A percentile compares a stretch with the other conserved stretches of the same genome.
Conservation (phyloP, 75 land plant species). For the Cupressus sempervirens region DNA sequence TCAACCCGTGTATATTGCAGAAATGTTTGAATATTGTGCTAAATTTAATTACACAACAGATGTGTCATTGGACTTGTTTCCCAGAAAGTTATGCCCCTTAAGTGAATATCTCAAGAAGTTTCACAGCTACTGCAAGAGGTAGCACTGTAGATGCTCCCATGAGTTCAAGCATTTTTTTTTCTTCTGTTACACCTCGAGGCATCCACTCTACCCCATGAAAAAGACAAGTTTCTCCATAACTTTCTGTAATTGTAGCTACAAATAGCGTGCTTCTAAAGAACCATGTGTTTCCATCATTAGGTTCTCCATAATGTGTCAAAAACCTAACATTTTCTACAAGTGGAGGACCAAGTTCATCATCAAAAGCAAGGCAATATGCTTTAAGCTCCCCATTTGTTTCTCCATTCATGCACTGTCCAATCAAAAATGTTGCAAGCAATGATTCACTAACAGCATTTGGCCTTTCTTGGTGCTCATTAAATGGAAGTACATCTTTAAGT, state of each 20-base stretch:
- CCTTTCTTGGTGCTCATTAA: slow-evolving; percentile 17
- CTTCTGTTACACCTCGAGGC: slow-evolving; percentile 99
- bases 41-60: no score
- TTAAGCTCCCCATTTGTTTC: slow-evolving; percentile 95
- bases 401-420: slow-evolving; percentile 91
- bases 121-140: slow-evolving; percentile 63
- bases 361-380: slow-evolving; percentile 98
- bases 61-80: no score
- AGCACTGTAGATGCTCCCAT: slow-evolving; percentile 87
- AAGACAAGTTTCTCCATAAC: slow-evolving; percentile 90
- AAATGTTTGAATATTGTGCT: no score
- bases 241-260: slow-evolving; percentile 96
- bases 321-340: slow-evolving; percentile 91
- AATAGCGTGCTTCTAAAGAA: slow-evolving; percentile 93
- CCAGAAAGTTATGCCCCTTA: no score
- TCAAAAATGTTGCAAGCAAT: slow-evolving; percentile 88
- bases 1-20: no score
- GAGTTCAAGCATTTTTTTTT: slow-evolving; percentile 80
- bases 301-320: slow-evolving; percentile 99
- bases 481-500: slow-evolving; percentile 74
- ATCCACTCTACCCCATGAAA: slow-evolving; percentile 97
- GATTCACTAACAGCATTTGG: slow-evolving; percentile 53
- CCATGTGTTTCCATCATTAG: slow-evolving; percentile 98
- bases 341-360: slow-evolving; percentile 78
- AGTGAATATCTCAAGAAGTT: slow-evolving; percentile 79